A percentile compares a stretch with the other conserved stretches of the same genome.
phyloP scores from a whole-genome alignment of 805 yeast genomes.

The Zygoascus bituminiphila region DNA sequence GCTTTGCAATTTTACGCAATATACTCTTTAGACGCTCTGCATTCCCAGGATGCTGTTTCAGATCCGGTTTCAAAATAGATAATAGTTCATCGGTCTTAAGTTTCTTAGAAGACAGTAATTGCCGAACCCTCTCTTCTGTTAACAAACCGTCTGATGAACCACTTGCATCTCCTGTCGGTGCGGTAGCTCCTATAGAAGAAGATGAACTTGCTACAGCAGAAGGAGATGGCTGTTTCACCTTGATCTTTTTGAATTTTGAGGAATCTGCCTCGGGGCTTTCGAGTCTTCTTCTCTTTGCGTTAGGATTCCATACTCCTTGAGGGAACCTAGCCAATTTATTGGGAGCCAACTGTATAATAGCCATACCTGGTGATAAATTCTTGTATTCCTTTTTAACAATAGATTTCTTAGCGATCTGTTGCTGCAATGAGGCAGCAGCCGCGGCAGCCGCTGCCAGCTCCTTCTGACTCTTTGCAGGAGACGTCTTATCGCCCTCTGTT shows the following conservation, averaged over 20 bases:
- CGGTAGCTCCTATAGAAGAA: no score
- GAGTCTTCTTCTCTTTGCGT: constrained; percentile 33
- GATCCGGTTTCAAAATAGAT: constrained; percentile 49
- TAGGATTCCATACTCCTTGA: constrained; percentile 78
- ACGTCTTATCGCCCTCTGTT: constrained; percentile 20
- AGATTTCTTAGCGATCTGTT: constrained; percentile 2
- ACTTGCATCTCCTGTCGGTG: not conserved
- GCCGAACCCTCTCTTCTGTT: constrained; percentile 65
- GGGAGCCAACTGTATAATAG: constrained; percentile 57
- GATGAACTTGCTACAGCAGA: constrained; percentile 4
- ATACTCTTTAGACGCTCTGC: constrained; percentile 49
- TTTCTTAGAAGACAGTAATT: constrained; percentile 40
- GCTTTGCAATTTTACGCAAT: constrained; percentile 49
- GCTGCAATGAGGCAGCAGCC: constrained; percentile 1
- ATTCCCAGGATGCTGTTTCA: constrained; percentile 56
- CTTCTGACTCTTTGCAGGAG: not conserved
- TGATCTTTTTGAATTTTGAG: constrained; percentile 27
- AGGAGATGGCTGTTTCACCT: constrained; percentile 15
- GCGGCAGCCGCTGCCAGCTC: constrained; percentile 5
- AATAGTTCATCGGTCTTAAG: constrained; percentile 57
- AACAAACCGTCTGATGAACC: constrained; percentile 34
- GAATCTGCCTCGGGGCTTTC: constrained; percentile 27
- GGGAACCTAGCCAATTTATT: constrained; percentile 60
- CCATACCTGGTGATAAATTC: constrained; percentile 43
- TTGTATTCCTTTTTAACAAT: constrained; percentile 30